Base-by-base conservation (phyloP, 805 yeast species). In the Wickerhamomyces hampshirensis region DNA sequence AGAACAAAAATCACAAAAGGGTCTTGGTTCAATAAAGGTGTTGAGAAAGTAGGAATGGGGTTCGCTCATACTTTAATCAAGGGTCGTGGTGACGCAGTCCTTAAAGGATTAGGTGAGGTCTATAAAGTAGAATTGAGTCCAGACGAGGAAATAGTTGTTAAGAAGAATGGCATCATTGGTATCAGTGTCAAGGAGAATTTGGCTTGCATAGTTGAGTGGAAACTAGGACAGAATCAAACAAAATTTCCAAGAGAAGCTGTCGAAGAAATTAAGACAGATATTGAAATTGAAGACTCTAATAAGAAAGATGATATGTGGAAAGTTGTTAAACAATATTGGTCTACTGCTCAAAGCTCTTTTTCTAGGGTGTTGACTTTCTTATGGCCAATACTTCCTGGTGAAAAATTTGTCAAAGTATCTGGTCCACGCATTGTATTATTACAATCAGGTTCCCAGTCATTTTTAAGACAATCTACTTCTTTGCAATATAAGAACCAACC, bases 51-150 rank as follows among this genome's bases (percentile, higher is more conserved):
- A 5, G 30, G 29, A 13, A 26, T 26, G n/a, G 46, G 43, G 2
- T 35, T 58, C 10, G 78, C 78, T 0, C 77, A 68, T 48, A 59
- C 68, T 0, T 57, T 73, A 26, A 44, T 76, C 5, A 66, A 71
- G 18, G 84, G 85, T 1, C 62, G 84, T 40, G 85, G 85, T 0
- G 69, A 65, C 34, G 65, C 65, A 3, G 76, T 77, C 1, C 44
- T 79, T 12, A 71, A 66, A 12, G 84, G 82, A 1, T 59, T 62
- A 17, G 84, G 84, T 0, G 64, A 73, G 10, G 54, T 78, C 16
- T 75, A 74, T 51, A 68, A 65, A 40, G 56, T 76, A 12, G 60
- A 60, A 23, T 52, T 78, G 17, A 58, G 48, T 4, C 66, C 60
- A 13, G 66, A 54, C 16, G 84, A 78, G 43, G 71, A 70, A 28